Base-by-base conservation (phyloP, 495 filamentous ascomycete species). In the Parachaetomium inaequale region DNA sequence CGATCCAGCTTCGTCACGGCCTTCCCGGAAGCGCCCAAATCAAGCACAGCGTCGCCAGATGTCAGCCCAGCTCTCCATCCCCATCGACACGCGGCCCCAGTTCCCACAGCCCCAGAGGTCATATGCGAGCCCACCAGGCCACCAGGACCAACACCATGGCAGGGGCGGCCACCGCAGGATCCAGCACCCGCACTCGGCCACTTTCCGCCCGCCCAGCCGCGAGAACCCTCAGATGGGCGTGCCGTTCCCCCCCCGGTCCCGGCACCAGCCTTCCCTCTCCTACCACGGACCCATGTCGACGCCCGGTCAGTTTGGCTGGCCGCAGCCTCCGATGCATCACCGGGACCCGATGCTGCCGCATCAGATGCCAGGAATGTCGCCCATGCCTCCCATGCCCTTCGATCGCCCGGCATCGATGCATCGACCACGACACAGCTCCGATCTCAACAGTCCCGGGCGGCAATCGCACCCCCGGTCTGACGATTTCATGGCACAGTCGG, bases 41-140 rank as follows among this genome's bases (percentile, higher is more conserved):
- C 82, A 85, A 58, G 80, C 81, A 6, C 77, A 84, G 60, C 74
- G 82, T 52, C 79, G 82, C 50, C 79, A 81, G 66, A 79, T 80
- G 78, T 79, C 77, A 21, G 73, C 81, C 36, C 77, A 82, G 51
- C 55, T 83, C 8, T 77, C 80, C 5, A 80, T 84, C 52, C 76
- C 81, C 14, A 74, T 81, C 45, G 80, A 84, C 57, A 51, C 73
- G 15, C 73, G 77, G 55, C 69, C 72, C 15, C 62, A 68, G 19
- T 51, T 51, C 42, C 60, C 64, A 19, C 67, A 67, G 21, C 57
- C 63, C 49, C 54, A 60, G 8, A 62, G 66, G 26, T 51, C 66
- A 17, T 65, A 66, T 57, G 36, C 58, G 7, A 55, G 28, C 54
- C 21, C 28, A 46, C 45, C 21, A 38, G 65, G 38, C 29, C 46